Percentiles rank a stretch among this genome's conserved stretches.
Conservation (phyloP, 257 asterid genomes). For the Solanum bulbocastanum region DNA sequence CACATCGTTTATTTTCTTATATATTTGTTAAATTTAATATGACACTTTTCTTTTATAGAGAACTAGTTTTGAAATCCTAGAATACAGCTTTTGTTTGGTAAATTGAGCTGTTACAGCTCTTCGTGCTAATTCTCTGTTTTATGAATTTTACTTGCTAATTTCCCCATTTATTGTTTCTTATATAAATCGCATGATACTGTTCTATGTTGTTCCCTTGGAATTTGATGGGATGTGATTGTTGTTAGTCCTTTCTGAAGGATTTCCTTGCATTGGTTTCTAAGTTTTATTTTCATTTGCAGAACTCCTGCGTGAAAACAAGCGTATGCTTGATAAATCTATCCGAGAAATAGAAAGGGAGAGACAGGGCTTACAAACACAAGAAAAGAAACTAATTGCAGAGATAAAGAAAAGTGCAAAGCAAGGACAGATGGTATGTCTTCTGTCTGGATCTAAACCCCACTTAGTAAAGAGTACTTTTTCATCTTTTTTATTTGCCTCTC, state of each 20-base stretch:
- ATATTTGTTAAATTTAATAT: not conserved
- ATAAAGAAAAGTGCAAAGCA: constrained; percentile 96
- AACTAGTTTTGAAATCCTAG: not conserved
- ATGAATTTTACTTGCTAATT: not conserved
- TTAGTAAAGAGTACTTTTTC: not conserved
- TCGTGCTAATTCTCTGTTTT: not conserved
- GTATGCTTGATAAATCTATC: constrained; percentile 96
- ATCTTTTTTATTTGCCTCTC: not conserved
- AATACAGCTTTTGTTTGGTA: not conserved
- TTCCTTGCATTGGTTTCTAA: not conserved
- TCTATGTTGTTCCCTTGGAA: not conserved
- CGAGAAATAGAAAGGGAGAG: constrained; percentile 98
- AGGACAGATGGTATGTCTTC: constrained; percentile 79
- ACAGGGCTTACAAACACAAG: constrained; percentile 85
- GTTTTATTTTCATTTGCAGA: constrained; percentile 27
- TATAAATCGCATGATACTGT: not conserved
- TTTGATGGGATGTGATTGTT: not conserved
- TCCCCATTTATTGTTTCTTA: not conserved
- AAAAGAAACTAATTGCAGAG: constrained; percentile 83
- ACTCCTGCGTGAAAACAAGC: constrained; percentile 93
- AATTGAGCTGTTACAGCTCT: not conserved
- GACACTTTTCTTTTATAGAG: not conserved
- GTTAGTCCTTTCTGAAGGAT: not conserved
- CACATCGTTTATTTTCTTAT: not conserved
- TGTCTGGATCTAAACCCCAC: not conserved